A percentile compares a stretch with the other conserved stretches of the same genome.
Evolutionary conservation across 257 asterid genomes (phyloP).

Genomic region (Nicotiana undulata): DNA sequence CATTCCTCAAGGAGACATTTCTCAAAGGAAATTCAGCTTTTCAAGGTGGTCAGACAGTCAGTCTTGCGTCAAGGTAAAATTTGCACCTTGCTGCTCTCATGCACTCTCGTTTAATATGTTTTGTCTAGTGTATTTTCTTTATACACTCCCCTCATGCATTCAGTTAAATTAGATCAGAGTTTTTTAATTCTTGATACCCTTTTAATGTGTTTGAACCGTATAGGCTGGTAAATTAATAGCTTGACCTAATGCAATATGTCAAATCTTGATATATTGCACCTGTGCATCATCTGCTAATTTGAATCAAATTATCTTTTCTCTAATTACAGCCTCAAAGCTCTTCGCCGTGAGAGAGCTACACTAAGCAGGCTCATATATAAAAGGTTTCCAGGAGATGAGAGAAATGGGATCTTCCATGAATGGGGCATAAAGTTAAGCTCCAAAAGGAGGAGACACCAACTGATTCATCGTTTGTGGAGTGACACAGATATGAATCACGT

Average conservation of each 20-base stretch:
- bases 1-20: slow-evolving; percentile 35
- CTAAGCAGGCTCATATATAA: slow-evolving; percentile 33
- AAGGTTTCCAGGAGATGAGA: slow-evolving; percentile 27
- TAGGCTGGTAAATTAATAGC: background rate
- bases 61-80: slow-evolving; percentile 32
- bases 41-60: slow-evolving; percentile 31
- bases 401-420: slow-evolving; percentile 26
- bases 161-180: too few species aligned
- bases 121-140: too few species aligned
- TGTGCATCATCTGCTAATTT: background rate
- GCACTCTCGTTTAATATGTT: too few species aligned
- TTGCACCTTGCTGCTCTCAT: background rate
- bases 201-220: background rate
- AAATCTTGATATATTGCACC: background rate
- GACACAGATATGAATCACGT: slow-evolving; percentile 23
- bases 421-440: slow-evolving; percentile 44
- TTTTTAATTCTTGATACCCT: background rate
- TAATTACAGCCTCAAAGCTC: slow-evolving; percentile 33
- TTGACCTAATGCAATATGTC: too few species aligned
- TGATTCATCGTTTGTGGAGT: slow-evolving; percentile 31
- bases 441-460: slow-evolving; percentile 31
- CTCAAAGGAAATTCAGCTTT: slow-evolving; percentile 26
- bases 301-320: background rate
- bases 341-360: slow-evolving; percentile 33
- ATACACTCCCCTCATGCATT: background rate